Evolutionary conservation across 306 rosid species (phyloP).

Genomic region (Ziziphus jujuba): DNA sequence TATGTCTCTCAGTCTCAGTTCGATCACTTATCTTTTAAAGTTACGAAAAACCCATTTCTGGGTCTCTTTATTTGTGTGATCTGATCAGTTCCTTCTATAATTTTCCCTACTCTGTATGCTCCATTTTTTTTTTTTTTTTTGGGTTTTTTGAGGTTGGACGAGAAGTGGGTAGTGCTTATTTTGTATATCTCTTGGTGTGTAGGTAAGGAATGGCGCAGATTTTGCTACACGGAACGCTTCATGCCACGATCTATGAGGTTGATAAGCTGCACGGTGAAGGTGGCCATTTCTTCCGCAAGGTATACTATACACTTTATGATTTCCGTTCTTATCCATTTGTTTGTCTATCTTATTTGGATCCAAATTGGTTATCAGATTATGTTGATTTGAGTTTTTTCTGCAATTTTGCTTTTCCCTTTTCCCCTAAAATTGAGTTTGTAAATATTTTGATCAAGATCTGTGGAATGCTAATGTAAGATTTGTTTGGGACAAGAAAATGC

Average conservation of each 20-base stretch:
- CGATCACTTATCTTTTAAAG: not conserved
- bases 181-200: conserved; percentile 19
- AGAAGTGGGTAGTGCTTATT: conserved; percentile 11
- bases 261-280: conserved; percentile 49
- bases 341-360: not conserved
- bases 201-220: conserved; percentile 78
- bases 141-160: conserved; percentile 28
- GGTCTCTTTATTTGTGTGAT: not conserved
- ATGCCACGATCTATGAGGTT: conserved; percentile 80
- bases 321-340: not conserved
- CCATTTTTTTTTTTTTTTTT: not conserved
- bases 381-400: not conserved
- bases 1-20: not conserved
- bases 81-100: conserved; percentile 9
- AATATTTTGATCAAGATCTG: not conserved
- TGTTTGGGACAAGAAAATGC: not conserved
- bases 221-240: conserved; percentile 89
- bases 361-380: not conserved
- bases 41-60: not conserved
- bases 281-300: conserved; percentile 65
- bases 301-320: conserved; percentile 29
- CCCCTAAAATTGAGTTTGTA: not conserved
- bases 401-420: too few relatives aligned
- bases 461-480: not conserved
- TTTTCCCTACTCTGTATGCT: not conserved